These are phyloP conservation scores for Lentinus polychrous DNA, from an alignment of 1,284 basidiomycete species.

Conservation along the genomic window DNA sequence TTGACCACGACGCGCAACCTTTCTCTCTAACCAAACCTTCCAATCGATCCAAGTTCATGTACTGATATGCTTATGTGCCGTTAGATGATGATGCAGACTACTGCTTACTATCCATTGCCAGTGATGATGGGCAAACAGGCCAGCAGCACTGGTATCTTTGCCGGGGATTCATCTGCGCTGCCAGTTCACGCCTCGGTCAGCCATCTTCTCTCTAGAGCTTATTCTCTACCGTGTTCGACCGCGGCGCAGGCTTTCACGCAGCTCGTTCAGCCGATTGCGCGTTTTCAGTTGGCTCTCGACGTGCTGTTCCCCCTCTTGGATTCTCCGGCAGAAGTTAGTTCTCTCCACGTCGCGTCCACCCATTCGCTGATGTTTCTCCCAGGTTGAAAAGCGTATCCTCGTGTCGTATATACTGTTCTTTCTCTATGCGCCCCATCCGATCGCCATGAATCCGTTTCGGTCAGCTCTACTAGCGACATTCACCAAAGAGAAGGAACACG, in stretches of 20 bases:
- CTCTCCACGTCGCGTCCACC: constrained; percentile 1
- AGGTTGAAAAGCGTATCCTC: constrained; percentile 67
- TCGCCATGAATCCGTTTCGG: constrained; percentile 72
- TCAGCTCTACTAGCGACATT: constrained; percentile 60
- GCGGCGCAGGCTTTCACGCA: constrained; percentile 66
- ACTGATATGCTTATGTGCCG: neutral
- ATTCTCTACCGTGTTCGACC: constrained; percentile 63
- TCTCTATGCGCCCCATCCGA: constrained; percentile 68
- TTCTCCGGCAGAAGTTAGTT: constrained; percentile 27
- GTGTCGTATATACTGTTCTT: constrained; percentile 71
- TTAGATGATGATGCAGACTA: constrained; percentile 8
- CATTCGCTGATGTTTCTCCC: constrained; percentile 9
- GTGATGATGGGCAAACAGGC: constrained; percentile 20
- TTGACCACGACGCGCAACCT: no score
- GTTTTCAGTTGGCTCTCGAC: constrained; percentile 74
- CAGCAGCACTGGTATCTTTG: neutral
- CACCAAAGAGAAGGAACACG: constrained; percentile 53
- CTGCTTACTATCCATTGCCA: constrained; percentile 19
- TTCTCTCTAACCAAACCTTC: no score
- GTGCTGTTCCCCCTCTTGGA: constrained; percentile 66
- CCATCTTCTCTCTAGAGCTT: constrained; percentile 57
- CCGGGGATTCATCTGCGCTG: constrained; percentile 18
- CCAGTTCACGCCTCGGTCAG: constrained; percentile 43
- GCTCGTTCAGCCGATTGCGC: constrained; percentile 60
- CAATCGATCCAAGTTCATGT: neutral